A percentile compares a stretch with the other conserved stretches of the same genome.
phyloP scores from a whole-genome alignment of 495 filamentous ascomycete species.

The Tuber melanosporum region DNA sequence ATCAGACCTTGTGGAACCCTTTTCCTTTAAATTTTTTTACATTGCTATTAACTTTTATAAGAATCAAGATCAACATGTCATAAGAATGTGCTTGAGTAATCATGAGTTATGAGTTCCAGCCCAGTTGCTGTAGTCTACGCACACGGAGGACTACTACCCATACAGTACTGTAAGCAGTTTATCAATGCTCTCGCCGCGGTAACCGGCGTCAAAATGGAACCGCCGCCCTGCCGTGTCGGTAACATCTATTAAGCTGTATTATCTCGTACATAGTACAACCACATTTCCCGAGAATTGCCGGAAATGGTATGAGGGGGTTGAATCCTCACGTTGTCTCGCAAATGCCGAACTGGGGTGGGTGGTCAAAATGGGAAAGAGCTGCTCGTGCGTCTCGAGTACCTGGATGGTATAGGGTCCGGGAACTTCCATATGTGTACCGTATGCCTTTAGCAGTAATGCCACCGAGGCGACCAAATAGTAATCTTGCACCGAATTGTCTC shows the following conservation, averaged over 20 bases:
- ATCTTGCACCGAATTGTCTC: background rate
- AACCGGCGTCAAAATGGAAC: background rate
- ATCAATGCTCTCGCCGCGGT: background rate
- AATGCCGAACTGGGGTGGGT: background rate
- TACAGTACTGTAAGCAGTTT: no score
- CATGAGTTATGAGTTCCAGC: no score
- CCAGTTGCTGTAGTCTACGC: no score
- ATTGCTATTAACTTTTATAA: no score
- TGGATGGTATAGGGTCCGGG: background rate
- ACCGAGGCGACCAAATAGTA: background rate
- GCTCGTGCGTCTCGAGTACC: background rate
- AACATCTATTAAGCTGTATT: background rate
- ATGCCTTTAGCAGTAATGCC: background rate
- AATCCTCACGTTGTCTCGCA: background rate
- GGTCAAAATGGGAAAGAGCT: background rate
- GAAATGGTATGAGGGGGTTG: background rate
- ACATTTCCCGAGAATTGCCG: background rate
- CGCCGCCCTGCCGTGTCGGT: background rate
- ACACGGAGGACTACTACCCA: no score
- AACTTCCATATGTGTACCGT: background rate
- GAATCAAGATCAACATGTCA: no score
- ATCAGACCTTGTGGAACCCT: no score
- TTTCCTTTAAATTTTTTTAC: no score
- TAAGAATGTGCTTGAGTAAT: no score
- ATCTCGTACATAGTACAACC: background rate